A percentile compares a stretch with the other conserved stretches of the same genome.
phyloP scores from a whole-genome alignment of 768 basidiomycete species.

The Chalciporus chontae region DNA sequence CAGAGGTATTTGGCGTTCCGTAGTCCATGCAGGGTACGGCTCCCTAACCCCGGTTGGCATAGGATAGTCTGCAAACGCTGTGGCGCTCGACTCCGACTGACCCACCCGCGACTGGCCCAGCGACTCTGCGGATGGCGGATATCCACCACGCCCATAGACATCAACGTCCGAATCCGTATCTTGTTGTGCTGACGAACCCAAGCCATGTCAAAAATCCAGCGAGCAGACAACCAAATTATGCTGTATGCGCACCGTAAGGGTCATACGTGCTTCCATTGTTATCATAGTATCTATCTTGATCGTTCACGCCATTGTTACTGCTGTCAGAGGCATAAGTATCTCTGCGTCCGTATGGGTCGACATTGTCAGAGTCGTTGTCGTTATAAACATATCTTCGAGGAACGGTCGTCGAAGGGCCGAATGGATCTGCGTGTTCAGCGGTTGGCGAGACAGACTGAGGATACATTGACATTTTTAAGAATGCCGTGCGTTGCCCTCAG shows the following conservation, averaged over 20 bases:
- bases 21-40: conserved; percentile 91
- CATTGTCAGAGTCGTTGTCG: conserved; percentile 73
- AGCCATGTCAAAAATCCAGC: conserved; percentile 1
- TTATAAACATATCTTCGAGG: conserved; percentile 51
- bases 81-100: conserved; percentile 65
- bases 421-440: conserved; percentile 66
- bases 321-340: conserved; percentile 71
- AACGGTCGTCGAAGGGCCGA: conserved; percentile 40
- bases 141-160: conserved; percentile 66
- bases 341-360: conserved; percentile 57
- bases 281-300: conserved; percentile 57
- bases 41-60: conserved; percentile 60
- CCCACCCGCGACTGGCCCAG: conserved; percentile 58
- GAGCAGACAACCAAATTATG: conserved; percentile 5
- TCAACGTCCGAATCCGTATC: conserved; percentile 85
- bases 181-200: conserved; percentile 51
- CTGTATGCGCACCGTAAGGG: conserved; percentile 47
- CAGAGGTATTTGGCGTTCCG: conserved; percentile 90
- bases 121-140: conserved; percentile 71
- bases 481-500: conserved; percentile 12
- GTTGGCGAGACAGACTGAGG: conserved; percentile 56
- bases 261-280: conserved; percentile 56
- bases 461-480: conserved; percentile 40
- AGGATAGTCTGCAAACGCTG: conserved; percentile 65
- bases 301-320: conserved; percentile 52